phyloP scores from a whole-genome alignment of 768 basidiomycete genomes.

The Mycena galopus region DNA sequence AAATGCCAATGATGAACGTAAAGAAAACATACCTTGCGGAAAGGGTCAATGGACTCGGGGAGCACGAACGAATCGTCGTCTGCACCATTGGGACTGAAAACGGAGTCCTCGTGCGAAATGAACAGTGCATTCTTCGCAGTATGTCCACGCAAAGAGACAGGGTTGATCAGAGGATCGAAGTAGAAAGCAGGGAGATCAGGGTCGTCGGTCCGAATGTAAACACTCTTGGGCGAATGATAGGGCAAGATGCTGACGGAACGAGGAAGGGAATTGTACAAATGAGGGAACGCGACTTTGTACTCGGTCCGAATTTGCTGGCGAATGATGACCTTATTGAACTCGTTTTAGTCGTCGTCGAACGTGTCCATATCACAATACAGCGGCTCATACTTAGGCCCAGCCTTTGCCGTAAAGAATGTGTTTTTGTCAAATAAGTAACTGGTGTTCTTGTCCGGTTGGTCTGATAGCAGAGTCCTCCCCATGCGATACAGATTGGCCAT shows the following conservation, averaged over 20 bases:
- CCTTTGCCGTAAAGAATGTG: conserved; percentile 98
- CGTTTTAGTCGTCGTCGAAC: conserved; percentile 99
- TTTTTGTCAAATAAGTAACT: conserved; percentile 98
- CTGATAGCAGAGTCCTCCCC: conserved; percentile 93
- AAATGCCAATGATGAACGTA: not conserved
- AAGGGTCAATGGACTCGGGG: conserved; percentile 82
- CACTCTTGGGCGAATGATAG: conserved; percentile 96
- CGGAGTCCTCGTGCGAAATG: conserved; percentile 89
- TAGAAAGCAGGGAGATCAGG: conserved; percentile 99
- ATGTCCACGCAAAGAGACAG: conserved; percentile 91
- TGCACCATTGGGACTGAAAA: conserved; percentile 89
- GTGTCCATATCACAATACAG: conserved; percentile 96
- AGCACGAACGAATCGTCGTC: conserved; percentile 93
- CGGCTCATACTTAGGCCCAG: conserved; percentile 98
- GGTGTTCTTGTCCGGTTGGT: conserved; percentile 91
- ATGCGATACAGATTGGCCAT: conserved; percentile 98
- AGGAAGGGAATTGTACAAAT: conserved; percentile 97
- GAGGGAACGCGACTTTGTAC: conserved; percentile 99
- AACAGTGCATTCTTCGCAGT: conserved; percentile 85
- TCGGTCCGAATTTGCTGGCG: conserved; percentile 98
- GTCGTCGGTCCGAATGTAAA: conserved; percentile 99
- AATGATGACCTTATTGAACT: conserved; percentile 99
- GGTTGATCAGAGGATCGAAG: conserved; percentile 98
- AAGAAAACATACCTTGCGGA: conserved; percentile 82
- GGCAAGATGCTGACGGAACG: conserved; percentile 92